These are phyloP conservation scores for Colletotrichum tanaceti DNA, from an alignment of 2,329 filamentous ascomycete species.

Conservation along the genomic window DNA sequence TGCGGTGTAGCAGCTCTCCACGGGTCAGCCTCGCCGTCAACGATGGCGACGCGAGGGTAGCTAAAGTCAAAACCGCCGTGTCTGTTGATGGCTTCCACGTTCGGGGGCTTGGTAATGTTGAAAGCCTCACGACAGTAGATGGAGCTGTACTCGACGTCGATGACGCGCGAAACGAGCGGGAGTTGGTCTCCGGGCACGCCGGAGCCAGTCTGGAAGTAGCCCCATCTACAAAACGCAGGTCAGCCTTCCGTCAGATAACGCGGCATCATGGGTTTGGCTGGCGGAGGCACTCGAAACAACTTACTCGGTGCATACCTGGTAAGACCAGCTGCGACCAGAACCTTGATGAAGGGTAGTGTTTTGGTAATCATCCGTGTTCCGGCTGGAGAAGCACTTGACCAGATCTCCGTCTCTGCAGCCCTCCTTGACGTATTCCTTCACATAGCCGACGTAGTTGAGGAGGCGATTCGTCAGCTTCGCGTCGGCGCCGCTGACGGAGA, in stretches of 20 bases:
- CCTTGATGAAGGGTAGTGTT: constrained; percentile 43
- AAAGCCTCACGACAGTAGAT: constrained; percentile 75
- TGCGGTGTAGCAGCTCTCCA: constrained; percentile 82
- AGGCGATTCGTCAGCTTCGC: constrained; percentile 55
- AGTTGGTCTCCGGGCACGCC: constrained; percentile 72
- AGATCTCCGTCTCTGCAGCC: constrained; percentile 45
- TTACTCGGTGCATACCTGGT: constrained; percentile 67
- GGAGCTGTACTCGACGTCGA: constrained; percentile 72
- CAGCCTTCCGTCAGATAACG: constrained; percentile 10
- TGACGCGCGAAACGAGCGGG: constrained; percentile 77
- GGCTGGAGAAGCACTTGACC: constrained; percentile 49
- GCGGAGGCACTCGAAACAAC: constrained; percentile 40
- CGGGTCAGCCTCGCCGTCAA: constrained; percentile 83
- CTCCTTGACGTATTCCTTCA: constrained; percentile 46
- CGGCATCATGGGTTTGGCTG: neutral
- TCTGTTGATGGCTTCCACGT: constrained; percentile 77
- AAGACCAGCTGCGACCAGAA: constrained; percentile 58
- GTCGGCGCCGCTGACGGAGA: constrained; percentile 52
- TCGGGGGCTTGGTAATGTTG: constrained; percentile 72
- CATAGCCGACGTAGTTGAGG: constrained; percentile 65
- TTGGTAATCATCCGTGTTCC: constrained; percentile 41
- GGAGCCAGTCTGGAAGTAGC: constrained; percentile 80
- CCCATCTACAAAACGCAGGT: constrained; percentile 67
- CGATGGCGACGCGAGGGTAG: constrained; percentile 79
- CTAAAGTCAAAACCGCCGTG: constrained; percentile 79